Base-by-base conservation (phyloP, 768 basidiomycete genomes). In the Kwoniella dendrophila region DNA sequence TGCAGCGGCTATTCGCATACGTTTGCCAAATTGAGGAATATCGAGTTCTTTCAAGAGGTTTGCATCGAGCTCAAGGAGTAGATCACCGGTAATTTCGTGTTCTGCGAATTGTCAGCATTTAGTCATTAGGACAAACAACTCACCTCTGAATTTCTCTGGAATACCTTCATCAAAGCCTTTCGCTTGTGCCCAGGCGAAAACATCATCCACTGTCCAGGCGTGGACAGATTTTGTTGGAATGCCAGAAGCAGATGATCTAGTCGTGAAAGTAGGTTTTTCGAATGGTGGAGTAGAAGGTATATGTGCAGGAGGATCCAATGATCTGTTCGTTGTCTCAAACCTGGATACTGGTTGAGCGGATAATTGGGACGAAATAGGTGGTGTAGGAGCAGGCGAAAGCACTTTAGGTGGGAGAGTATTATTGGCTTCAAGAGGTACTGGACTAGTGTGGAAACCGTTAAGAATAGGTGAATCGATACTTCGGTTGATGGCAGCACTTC, bases 61-160 rank as follows among this genome's bases (percentile, higher is more conserved):
- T 56, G 88, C 86, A 65, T 97, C 92, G 62, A 98, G 88, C 72
- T 96, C 95, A 57, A 98, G 86, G 6, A 99, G 85, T 32, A 98
- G 90, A 70, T 99, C 96, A 20, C 96, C 96, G 0, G 93, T 90
- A 56, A 99, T 98, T 81, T 99, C 96, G 86, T 99, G 93, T 81
- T 98, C 95, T 93, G 75, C 41, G 24, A 45, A 47, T 27, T 36
- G 45, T 71, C 47, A 64, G 69, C 51, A 45, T 34, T 7, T 29
- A 33, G 8, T 4, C 20, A 29, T 20, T 32, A 36, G 1, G 5
- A 45, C 6, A 20, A 43, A n/a, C 26, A 27, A 82, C 86, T 63
- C 68, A 91, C 92, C 92, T 41, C 84, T 86, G 74, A 99, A 97
- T 75, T 90, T 94, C 58, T 86, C 85, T 69, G 88, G 88, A 3